Percentiles rank a stretch among this genome's conserved stretches.
Conservation (phyloP, 805 yeast species). For the Kazachstania viticola region DNA sequence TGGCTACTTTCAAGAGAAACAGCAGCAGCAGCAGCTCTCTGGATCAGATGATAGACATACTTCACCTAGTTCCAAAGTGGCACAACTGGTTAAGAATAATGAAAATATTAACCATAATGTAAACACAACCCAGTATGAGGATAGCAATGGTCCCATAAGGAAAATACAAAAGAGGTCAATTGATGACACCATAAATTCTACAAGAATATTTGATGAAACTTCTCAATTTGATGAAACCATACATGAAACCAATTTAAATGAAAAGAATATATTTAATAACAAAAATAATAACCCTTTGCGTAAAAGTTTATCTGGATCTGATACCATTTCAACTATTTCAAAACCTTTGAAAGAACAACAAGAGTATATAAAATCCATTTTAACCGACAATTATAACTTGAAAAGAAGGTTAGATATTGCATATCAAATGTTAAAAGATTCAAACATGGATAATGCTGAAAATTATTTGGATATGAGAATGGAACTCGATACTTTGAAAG, state of each 20-base stretch:
- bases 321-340: constrained; percentile 15
- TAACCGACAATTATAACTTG: constrained; percentile 20
- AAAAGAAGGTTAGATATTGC: constrained; percentile 19
- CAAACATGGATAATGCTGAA: too few species aligned
- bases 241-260: constrained; percentile 10
- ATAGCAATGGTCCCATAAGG: constrained; percentile 9
- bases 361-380: constrained; percentile 13
- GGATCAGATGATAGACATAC: too few species aligned
- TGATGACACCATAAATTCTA: constrained; percentile 19
- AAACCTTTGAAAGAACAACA: constrained; percentile 26
- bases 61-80: too few species aligned
- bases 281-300: neutral
- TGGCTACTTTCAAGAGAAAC: constrained; percentile 23
- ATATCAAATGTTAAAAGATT: constrained; percentile 20
- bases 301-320: constrained; percentile 12
- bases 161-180: constrained; percentile 9
- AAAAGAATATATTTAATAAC: neutral
- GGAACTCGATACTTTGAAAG: constrained; percentile 1
- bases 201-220: constrained; percentile 20
- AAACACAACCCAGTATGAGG: too few species aligned
- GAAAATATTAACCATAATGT: constrained; percentile 1
- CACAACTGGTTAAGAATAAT: neutral
- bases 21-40: too few species aligned
- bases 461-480: too few species aligned
- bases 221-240: constrained; percentile 25